These are phyloP conservation scores for Ceratobasidium sp. DNA, from an alignment of 1,284 basidiomycete species.

Conservation along the genomic window DNA sequence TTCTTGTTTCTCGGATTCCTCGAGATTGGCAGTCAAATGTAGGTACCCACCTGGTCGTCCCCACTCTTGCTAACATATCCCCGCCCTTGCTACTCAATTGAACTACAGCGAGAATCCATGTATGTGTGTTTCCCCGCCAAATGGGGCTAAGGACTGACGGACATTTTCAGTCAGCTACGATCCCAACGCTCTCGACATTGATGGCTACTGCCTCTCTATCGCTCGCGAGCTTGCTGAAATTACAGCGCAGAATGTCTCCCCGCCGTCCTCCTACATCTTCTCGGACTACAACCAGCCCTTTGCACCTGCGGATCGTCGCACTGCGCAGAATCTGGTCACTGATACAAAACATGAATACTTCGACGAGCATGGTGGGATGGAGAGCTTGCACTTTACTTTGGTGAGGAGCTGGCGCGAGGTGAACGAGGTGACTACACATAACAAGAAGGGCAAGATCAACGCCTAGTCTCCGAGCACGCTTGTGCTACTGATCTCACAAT, in stretches of 20 bases:
- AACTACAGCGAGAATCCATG: slow-evolving; percentile 75
- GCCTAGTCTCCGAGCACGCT: slow-evolving; percentile 1
- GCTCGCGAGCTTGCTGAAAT: slow-evolving; percentile 74
- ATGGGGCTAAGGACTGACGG: background rate
- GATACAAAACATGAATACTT: slow-evolving; percentile 58
- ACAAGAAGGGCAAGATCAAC: slow-evolving; percentile 37
- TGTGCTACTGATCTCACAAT: too few relatives aligned
- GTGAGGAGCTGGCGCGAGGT: slow-evolving; percentile 65
- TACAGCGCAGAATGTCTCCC: slow-evolving; percentile 56
- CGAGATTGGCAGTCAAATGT: slow-evolving; percentile 76
- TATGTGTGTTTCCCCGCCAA: slow-evolving; percentile 59
- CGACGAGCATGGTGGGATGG: slow-evolving; percentile 59
- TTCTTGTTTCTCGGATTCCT: slow-evolving; percentile 62
- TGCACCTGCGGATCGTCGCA: slow-evolving; percentile 69
- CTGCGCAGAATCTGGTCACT: too few relatives aligned
- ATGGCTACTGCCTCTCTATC: slow-evolving; percentile 69
- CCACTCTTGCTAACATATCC: slow-evolving; percentile 33
- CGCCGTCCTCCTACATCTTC: slow-evolving; percentile 64
- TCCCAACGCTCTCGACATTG: slow-evolving; percentile 72
- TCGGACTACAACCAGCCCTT: slow-evolving; percentile 69
- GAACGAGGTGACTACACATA: slow-evolving; percentile 40
- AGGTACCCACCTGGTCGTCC: slow-evolving; percentile 74
- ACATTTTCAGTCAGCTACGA: slow-evolving; percentile 55
- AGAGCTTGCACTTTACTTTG: slow-evolving; percentile 63
- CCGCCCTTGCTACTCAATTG: too few relatives aligned